Base-by-base conservation (phyloP, 2,329 filamentous ascomycete species). In the Calycina marina region DNA sequence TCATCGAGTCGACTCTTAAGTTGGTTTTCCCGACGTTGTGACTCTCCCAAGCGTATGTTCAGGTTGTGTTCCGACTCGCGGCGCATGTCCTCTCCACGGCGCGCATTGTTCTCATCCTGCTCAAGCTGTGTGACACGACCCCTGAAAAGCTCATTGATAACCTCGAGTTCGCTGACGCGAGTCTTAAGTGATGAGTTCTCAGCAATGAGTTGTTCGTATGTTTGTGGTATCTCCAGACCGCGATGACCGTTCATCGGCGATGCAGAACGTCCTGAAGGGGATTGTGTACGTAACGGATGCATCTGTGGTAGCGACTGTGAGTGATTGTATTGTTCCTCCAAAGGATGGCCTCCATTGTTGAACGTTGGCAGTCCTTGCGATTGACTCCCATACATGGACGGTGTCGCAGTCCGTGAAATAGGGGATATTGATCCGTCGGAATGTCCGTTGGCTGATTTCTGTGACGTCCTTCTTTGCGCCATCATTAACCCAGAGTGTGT, bases 171-270 rank as follows among this genome's bases (percentile, higher is more conserved):
- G 46, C 78, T 90, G 18, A 98, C 88, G 25, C 90, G 77, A 1
- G 90, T 98, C 60, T 92, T 93, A n/a, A 96, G 65, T 31, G 76
- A 78, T 4, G 81, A 81, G 54, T 93, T 93, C 40, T 77, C 72
- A 2, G 78, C 77, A 32, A 84, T 63, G 14, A 93, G 68, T 39
- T 81, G 76, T 50, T 93, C 82, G 53, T 83, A 84, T 3, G 77
- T 78, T 50, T 84, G 78, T 1, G 80, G 72, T 4, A 72, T 63
- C 37, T 86, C 81, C 35, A 76, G 62, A 41, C 74, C 67, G 29
- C 77, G 75, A 38, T 68, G 58, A 31, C 60, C 62, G 40, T 72
- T 69, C 37, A 68, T 40, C 22, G 55, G 51, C 9, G 55, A 57
- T 15, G 77, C 68, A 34, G 54, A 55, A 26, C 54, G 50, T 62